Evolutionary conservation across 2,329 filamentous ascomycete genomes (phyloP).

Genomic region (Phoma sp.): DNA sequence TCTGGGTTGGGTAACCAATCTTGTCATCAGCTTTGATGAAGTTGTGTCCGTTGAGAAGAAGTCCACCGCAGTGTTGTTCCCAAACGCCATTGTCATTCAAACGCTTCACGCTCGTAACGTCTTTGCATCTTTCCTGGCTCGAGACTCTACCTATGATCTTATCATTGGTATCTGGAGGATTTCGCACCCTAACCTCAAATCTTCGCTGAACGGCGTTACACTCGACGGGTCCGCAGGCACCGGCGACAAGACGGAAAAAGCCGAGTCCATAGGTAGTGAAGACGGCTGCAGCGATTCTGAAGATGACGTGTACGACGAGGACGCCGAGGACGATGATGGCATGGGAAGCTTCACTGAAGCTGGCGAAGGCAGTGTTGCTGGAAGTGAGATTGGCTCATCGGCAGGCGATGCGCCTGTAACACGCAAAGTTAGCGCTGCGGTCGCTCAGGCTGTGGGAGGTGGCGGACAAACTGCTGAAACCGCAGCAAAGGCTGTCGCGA

Average conservation of each 20-base stretch:
- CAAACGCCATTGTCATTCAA: constrained; percentile 95
- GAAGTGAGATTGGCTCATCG: constrained; percentile 56
- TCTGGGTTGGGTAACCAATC: constrained; percentile 93
- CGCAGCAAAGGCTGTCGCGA: constrained; percentile 46
- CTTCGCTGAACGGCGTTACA: constrained; percentile 85
- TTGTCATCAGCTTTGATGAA: constrained; percentile 98
- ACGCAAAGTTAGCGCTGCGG: constrained; percentile 72
- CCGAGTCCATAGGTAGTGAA: constrained; percentile 63
- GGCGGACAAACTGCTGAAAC: constrained; percentile 40
- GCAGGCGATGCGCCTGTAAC: constrained; percentile 58
- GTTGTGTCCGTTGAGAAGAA: constrained; percentile 97
- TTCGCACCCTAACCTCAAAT: constrained; percentile 88
- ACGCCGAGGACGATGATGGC: constrained; percentile 74
- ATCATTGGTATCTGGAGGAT: constrained; percentile 99
- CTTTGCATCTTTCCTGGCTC: constrained; percentile 92
- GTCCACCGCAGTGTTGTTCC: constrained; percentile 92
- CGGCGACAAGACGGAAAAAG: constrained; percentile 90
- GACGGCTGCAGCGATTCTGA: constrained; percentile 67
- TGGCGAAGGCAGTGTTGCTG: constrained; percentile 59
- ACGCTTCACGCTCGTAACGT: constrained; percentile 94
- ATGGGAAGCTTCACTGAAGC: constrained; percentile 68
- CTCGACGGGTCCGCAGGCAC: constrained; percentile 71
- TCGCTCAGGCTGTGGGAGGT: constrained; percentile 49
- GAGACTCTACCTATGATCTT: constrained; percentile 95
- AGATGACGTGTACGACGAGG: constrained; percentile 80